Evolutionary conservation across 768 basidiomycete genomes (phyloP).

Genomic region (Lactarius akahatsu): DNA sequence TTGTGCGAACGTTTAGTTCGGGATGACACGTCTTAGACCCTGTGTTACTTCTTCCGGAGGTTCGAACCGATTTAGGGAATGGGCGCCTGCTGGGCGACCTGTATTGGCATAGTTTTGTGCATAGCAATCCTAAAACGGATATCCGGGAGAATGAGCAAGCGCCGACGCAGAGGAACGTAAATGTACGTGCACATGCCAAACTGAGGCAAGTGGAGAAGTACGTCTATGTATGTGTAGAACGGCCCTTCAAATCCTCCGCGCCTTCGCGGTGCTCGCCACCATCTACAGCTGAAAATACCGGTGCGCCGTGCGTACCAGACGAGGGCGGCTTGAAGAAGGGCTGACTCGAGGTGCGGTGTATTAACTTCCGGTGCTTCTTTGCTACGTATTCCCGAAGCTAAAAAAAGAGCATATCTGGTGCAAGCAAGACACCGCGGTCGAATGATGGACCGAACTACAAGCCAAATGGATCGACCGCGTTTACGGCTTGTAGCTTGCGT

Average conservation of each 20-base stretch:
- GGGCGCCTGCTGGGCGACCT: neutral
- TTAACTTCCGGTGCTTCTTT: constrained; percentile 4
- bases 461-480: constrained; percentile 1
- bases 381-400: neutral
- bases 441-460: neutral
- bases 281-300: constrained; percentile 9
- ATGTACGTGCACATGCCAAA: constrained; percentile 3
- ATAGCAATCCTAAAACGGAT: constrained; percentile 8
- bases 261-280: neutral
- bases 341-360: neutral
- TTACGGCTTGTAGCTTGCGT: neutral
- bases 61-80: constrained; percentile 14
- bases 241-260: neutral
- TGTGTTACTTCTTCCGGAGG: constrained; percentile 18
- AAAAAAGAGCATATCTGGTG: neutral
- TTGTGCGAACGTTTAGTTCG: neutral
- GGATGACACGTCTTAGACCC: neutral
- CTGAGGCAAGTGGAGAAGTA: neutral
- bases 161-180: neutral
- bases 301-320: constrained; percentile 4
- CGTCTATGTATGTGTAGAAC: neutral
- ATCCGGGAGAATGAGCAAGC: neutral
- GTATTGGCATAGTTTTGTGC: neutral
- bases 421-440: neutral
- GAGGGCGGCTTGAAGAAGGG: neutral